phyloP scores from a whole-genome alignment of 805 yeast species.

The Saccharomycopsis oosterbeekiorum region DNA sequence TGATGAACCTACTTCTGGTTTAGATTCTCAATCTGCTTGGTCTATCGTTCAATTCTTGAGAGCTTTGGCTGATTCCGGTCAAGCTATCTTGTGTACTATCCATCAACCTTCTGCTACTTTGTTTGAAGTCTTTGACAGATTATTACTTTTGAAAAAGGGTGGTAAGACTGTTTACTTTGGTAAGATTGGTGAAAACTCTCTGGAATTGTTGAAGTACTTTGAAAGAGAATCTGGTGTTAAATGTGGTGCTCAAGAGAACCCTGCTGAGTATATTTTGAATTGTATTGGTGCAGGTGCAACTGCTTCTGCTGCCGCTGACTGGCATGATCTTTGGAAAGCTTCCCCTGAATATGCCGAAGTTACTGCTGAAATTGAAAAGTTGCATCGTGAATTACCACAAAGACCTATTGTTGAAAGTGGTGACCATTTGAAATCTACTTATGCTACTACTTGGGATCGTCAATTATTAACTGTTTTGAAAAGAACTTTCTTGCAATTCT shows the following conservation, averaged over 20 bases:
- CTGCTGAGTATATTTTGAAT: constrained; percentile 37
- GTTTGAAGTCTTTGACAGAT: constrained; percentile 49
- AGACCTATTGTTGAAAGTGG: constrained; percentile 20
- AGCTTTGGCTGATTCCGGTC: constrained; percentile 42
- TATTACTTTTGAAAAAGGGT: constrained; percentile 54
- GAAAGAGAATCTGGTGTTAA: constrained; percentile 33
- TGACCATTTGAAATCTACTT: constrained; percentile 24
- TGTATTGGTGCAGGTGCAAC: constrained; percentile 39
- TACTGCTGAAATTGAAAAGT: constrained; percentile 24
- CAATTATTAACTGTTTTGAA: constrained; percentile 28
- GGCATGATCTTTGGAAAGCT: constrained; percentile 6
- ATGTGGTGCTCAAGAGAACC: constrained; percentile 32
- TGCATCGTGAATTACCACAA: constrained; percentile 19
- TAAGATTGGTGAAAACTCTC: constrained; percentile 52
- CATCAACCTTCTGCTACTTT: constrained; percentile 59
- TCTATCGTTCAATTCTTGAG: constrained; percentile 43
- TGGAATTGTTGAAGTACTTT: constrained; percentile 32
- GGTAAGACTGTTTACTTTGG: constrained; percentile 70
- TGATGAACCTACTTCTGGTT: constrained; percentile 53
- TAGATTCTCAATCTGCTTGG: constrained; percentile 52
- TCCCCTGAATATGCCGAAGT: constrained; percentile 25
- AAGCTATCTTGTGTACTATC: constrained; percentile 52
- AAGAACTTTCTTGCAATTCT: constrained; percentile 34
- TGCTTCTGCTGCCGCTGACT: constrained; percentile 28
- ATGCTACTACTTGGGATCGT: constrained; percentile 16